Percentiles rank a stretch among this genome's conserved stretches.
phyloP scores from a whole-genome alignment of 2,329 filamentous ascomycete genomes.

The Hirsutella minnesotensis region DNA sequence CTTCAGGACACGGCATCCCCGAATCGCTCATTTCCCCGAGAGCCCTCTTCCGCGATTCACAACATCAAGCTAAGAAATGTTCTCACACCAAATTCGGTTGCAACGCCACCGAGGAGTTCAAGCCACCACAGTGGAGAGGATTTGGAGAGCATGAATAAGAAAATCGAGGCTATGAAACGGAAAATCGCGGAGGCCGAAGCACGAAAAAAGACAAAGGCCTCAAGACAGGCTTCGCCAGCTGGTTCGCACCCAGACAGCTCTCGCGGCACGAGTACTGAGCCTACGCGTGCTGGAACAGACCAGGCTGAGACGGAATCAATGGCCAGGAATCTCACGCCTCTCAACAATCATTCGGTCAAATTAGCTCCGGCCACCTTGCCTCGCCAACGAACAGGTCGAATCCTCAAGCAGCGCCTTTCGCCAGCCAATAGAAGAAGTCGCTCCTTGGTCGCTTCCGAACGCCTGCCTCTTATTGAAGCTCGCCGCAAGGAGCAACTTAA shows the following conservation, averaged over 20 bases:
- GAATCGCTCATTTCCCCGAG: conserved; percentile 24
- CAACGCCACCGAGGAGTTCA: conserved; percentile 24
- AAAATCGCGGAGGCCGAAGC: conserved; percentile 48
- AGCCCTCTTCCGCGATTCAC: conserved; percentile 32
- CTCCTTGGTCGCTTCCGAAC: conserved; percentile 22
- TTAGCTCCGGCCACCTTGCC: background rate
- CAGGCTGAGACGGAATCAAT: background rate
- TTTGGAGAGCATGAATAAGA: conserved; percentile 39
- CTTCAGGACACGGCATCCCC: conserved; percentile 18
- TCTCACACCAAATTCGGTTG: conserved; percentile 25
- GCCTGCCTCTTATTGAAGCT: conserved; percentile 24
- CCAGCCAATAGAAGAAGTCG: conserved; percentile 12
- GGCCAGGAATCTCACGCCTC: background rate
- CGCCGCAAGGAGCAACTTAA: conserved; percentile 26
- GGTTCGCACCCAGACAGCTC: conserved; percentile 13
- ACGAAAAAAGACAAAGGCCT: conserved; percentile 32
- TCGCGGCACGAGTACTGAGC: conserved; percentile 14
- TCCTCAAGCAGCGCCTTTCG: background rate
- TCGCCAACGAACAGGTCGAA: background rate
- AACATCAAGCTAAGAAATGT: conserved; percentile 24
- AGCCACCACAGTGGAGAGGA: conserved; percentile 25
- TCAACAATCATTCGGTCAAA: background rate
- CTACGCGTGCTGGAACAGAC: background rate
- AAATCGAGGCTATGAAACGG: conserved; percentile 49
- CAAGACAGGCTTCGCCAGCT: conserved; percentile 18